Evolutionary conservation across 371 early-diverging fungal genomes (phyloP).

Genomic region (Blakeslea trispora): DNA sequence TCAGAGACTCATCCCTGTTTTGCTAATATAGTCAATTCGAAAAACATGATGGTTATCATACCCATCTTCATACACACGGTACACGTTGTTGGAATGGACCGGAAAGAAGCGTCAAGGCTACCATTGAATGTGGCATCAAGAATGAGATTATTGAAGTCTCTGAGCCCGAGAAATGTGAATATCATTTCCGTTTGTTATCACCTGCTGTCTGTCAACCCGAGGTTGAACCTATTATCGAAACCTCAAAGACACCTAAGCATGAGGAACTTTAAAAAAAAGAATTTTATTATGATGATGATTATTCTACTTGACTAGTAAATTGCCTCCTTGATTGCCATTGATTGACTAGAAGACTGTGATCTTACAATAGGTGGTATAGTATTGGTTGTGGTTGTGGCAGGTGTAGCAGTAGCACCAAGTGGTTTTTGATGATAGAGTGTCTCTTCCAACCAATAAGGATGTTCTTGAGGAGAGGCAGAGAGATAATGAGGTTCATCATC

Average conservation of each 20-base stretch:
- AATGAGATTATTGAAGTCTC: slow-evolving; percentile 69
- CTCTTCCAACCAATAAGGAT: slow-evolving; percentile 1
- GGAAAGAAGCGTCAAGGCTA: slow-evolving; percentile 59
- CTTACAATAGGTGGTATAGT: slow-evolving; percentile 15
- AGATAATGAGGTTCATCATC: slow-evolving; percentile 7
- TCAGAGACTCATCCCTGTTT: too few species aligned
- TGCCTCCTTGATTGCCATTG: slow-evolving; percentile 2
- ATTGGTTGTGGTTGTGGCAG: neutral
- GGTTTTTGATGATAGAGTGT: neutral
- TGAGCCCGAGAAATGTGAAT: slow-evolving; percentile 95
- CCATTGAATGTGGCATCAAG: slow-evolving; percentile 67
- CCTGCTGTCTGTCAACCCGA: slow-evolving; percentile 74
- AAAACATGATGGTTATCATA: slow-evolving; percentile 44
- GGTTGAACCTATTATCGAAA: neutral
- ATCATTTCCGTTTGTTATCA: slow-evolving; percentile 66
- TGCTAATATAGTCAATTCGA: slow-evolving; percentile 44
- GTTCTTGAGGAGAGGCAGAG: slow-evolving; percentile 23
- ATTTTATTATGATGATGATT: slow-evolving; percentile 4
- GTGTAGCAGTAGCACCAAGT: neutral
- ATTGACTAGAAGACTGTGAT: slow-evolving; percentile 22
- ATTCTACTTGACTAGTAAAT: slow-evolving; percentile 7
- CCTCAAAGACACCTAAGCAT: slow-evolving; percentile 12
- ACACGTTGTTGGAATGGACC: slow-evolving; percentile 95
- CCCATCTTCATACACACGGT: slow-evolving; percentile 73
- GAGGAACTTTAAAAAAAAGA: slow-evolving; percentile 23